Base-by-base conservation (phyloP, 345 rosid genomes). In the Hevea brasiliensis region DNA sequence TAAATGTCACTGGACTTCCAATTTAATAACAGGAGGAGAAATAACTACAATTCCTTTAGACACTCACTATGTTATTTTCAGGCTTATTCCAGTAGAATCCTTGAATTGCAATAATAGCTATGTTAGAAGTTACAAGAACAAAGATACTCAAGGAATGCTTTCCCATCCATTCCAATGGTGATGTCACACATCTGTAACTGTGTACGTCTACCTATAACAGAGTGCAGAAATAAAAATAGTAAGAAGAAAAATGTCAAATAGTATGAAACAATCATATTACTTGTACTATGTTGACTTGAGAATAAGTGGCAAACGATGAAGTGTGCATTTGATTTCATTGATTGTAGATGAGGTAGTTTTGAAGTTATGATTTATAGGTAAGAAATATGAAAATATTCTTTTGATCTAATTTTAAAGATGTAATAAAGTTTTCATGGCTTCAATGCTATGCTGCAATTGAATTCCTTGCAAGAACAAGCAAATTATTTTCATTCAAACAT, bases 141-240 rank as follows among this genome's bases (percentile, higher is more conserved):
- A 85, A 85, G 65, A 85, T 80, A 27, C 65, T 41, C 74, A 85
- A 77, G 12, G 88, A 78, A 75, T 85, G 88, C 67, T 47, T 77
- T 72, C 88, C 88, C 82, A 82, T 82, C 88, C 85, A 85, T 63
- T 80, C 85, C 79, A 85, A 65, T 1, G 67, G 40, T 35, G 26
- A 72, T 40, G 84, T 73, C 73, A 67, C 42, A 8, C 11, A 45
- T 70, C 82, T 75, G 71, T 75, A 73, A n/a, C 79, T 72, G 10
- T 72, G 64, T 67, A 82, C 70, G 68, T 85, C 88, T 37, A 82
- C 85, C 88, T 85, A 72, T 18, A 68, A 48, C 65, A 53, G 24
- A 13, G 24, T 24, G 21, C 26, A 65, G 4, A 32, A 14, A 50
- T 50, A n/a, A n/a, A 50, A 50, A 50, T 6, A 14, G n/a, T 50